Evolutionary conservation across 1,139 yeast genomes (phyloP).

Genomic region (Saccharomyces pastorianus): DNA sequence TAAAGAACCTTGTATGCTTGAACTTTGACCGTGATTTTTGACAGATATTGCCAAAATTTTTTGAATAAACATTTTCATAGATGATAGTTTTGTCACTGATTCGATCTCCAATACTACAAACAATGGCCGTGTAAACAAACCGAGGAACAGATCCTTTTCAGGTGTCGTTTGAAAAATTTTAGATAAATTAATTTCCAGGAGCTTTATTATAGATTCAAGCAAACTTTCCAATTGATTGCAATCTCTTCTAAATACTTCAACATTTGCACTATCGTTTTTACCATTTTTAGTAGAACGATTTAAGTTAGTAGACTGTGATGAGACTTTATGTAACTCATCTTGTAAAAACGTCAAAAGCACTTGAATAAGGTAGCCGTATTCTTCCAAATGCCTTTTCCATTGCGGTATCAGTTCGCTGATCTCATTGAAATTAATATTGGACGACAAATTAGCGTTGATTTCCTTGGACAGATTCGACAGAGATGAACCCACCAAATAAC

Average conservation of each 20-base stretch:
- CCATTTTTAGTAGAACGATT: constrained; percentile 5
- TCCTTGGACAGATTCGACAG: constrained; percentile 32
- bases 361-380: constrained; percentile 57
- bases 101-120: constrained; percentile 72
- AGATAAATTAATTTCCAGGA: constrained; percentile 47
- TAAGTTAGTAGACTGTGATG: constrained; percentile 21
- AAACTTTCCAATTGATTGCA: constrained; percentile 48
- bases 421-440: constrained; percentile 39
- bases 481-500: constrained; percentile 51
- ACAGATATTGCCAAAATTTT: constrained; percentile 61
- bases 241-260: constrained; percentile 47
- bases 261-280: constrained; percentile 16
- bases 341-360: constrained; percentile 45
- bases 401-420: constrained; percentile 46
- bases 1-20: constrained; percentile 66
- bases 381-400: constrained; percentile 49
- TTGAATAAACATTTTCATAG: constrained; percentile 52
- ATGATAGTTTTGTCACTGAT: constrained; percentile 52
- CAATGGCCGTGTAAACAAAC: constrained; percentile 67
- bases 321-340: constrained; percentile 32
- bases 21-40: constrained; percentile 63
- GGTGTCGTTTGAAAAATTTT: constrained; percentile 72
- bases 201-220: constrained; percentile 34
- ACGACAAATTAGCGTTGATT: constrained; percentile 30
- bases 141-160: constrained; percentile 63